phyloP scores from a whole-genome alignment of 2,329 filamentous ascomycete species.

The Hypocreales sp. region DNA sequence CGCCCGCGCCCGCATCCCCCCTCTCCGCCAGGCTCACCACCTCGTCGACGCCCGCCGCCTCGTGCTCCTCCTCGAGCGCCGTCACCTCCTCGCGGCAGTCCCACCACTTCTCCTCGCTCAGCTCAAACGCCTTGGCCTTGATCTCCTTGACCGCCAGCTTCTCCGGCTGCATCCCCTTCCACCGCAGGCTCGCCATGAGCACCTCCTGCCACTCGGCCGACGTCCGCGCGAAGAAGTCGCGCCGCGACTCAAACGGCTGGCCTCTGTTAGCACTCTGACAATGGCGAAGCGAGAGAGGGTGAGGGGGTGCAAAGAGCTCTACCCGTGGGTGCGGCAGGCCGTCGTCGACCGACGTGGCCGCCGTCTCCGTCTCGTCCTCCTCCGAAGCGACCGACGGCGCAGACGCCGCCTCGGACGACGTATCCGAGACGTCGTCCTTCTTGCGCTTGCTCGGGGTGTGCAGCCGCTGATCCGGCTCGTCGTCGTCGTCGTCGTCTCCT shows the following conservation, averaged over 20 bases:
- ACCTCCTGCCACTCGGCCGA: constrained; percentile 83
- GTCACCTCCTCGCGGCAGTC: constrained; percentile 90
- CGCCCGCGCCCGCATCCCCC: constrained; percentile 31
- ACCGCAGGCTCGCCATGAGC: constrained; percentile 59
- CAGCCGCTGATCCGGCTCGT: constrained; percentile 29
- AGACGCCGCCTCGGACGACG: constrained; percentile 17
- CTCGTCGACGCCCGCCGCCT: constrained; percentile 87
- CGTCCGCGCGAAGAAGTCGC: constrained; percentile 84
- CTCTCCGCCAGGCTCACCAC: constrained; percentile 76
- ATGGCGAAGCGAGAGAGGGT: too few species aligned
- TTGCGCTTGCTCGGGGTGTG: constrained; percentile 39
- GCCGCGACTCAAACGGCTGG: constrained; percentile 75
- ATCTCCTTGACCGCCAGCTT: constrained; percentile 75
- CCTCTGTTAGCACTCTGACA: too few species aligned
- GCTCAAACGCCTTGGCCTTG: constrained; percentile 76
- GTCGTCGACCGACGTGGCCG: constrained; percentile 47
- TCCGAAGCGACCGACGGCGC: constrained; percentile 15
- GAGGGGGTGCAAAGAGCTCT: constrained; percentile 7
- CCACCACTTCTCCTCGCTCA: constrained; percentile 97
- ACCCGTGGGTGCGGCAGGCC: constrained; percentile 55
- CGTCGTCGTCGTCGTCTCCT: constrained; percentile 34
- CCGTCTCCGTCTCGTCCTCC: constrained; percentile 31
- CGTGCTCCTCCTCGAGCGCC: constrained; percentile 86
- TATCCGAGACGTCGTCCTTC: constrained; percentile 28
- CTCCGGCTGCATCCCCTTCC: constrained; percentile 51